Conservation (phyloP, 2,329 filamentous ascomycete genomes). For the Cryoendolithus antarcticus region DNA sequence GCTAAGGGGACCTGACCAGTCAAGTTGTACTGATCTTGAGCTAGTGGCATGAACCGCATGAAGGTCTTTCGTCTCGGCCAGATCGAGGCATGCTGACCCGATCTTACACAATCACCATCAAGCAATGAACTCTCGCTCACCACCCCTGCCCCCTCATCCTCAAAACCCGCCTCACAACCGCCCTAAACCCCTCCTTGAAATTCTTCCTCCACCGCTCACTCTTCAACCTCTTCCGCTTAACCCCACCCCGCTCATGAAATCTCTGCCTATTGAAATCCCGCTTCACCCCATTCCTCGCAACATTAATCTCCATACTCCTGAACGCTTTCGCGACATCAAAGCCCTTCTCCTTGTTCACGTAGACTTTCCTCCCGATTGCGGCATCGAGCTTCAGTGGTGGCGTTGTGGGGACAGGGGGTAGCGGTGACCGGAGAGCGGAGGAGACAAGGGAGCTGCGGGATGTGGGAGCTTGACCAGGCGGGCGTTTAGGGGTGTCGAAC, state of each 20-base stretch:
- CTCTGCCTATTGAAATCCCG: constrained; percentile 46
- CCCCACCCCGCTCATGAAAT: constrained; percentile 62
- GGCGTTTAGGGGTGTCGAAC: not conserved
- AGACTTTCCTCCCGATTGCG: constrained; percentile 28
- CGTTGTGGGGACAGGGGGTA: constrained; percentile 5
- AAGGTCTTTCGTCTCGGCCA: too few species aligned
- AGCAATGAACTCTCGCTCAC: constrained; percentile 32
- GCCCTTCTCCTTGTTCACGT: constrained; percentile 21
- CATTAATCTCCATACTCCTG: constrained; percentile 30
- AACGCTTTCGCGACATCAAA: constrained; percentile 39
- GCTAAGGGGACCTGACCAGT: too few species aligned
- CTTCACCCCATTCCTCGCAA: constrained; percentile 46
- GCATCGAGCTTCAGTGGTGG: constrained; percentile 25
- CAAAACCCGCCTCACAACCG: constrained; percentile 50
- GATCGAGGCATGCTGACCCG: too few species aligned
- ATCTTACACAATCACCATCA: too few species aligned
- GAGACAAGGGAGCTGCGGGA: not conserved
- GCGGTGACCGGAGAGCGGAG: not conserved
- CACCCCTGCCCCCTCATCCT: constrained; percentile 68
- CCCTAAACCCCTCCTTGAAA: constrained; percentile 58
- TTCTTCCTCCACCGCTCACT: constrained; percentile 56
- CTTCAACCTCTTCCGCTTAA: constrained; percentile 64
- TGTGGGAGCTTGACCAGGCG: too few species aligned
- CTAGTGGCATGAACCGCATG: too few species aligned
- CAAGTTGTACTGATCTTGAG: too few species aligned